These are phyloP conservation scores for Casaregolazyma lundiana DNA, from an alignment of 1,139 yeast genomes.

Conservation along the genomic window DNA sequence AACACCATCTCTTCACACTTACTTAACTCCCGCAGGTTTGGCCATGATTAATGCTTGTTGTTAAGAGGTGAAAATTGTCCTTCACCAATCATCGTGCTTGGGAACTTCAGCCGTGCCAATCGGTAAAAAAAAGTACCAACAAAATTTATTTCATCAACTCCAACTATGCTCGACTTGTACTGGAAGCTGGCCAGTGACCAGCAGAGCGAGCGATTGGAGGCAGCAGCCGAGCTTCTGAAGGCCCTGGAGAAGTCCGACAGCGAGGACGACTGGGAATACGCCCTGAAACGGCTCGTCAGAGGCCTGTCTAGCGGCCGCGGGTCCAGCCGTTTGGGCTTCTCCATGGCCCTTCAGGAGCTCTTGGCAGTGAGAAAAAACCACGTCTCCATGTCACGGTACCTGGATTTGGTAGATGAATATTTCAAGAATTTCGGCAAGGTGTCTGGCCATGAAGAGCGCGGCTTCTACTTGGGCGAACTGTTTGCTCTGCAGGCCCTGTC, in stretches of 20 bases:
- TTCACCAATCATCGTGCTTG: conserved; percentile 9
- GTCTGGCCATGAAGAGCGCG: conserved; percentile 80
- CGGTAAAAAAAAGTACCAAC: background rate
- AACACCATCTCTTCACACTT: conserved; percentile 18
- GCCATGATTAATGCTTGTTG: conserved; percentile 12
- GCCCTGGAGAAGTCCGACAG: conserved; percentile 45
- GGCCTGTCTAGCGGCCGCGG: conserved; percentile 82
- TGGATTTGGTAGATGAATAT: conserved; percentile 42
- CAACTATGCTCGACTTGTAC: conserved; percentile 52
- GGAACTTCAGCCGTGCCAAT: conserved; percentile 1
- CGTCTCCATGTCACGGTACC: conserved; percentile 39
- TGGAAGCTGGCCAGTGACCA: conserved; percentile 74
- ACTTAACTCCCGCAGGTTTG: conserved; percentile 33
- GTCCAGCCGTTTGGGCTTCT: conserved; percentile 81
- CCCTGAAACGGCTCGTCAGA: conserved; percentile 67
- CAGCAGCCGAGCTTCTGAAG: conserved; percentile 63
- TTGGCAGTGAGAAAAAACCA: conserved; percentile 41
- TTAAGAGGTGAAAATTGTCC: conserved; percentile 3
- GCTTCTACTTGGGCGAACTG: conserved; percentile 72
- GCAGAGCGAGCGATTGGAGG: conserved; percentile 63
- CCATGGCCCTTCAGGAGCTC: conserved; percentile 81
- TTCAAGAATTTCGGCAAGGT: conserved; percentile 43
- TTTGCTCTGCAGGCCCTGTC: conserved; percentile 79
- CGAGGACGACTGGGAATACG: conserved; percentile 72
- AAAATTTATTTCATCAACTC: background rate